A percentile compares a stretch with the other conserved stretches of the same genome.
These are phyloP conservation scores for Botrytis tulipae DNA, from an alignment of 2,329 filamentous ascomycete species.

Conservation along the genomic window DNA sequence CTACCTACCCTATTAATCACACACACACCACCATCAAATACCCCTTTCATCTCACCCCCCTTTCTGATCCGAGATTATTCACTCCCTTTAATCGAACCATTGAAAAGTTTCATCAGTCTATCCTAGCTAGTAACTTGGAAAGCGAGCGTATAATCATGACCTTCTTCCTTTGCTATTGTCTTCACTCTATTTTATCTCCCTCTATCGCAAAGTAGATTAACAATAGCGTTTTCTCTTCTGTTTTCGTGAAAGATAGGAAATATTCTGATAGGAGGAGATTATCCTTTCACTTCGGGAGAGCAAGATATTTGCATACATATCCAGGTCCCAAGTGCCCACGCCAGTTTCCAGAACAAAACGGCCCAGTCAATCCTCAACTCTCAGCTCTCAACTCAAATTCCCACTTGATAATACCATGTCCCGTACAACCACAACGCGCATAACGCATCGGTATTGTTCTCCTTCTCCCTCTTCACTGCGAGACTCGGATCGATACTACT, in stretches of 20 bases:
- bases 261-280: no score
- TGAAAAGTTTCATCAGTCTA: not conserved
- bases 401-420: not conserved
- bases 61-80: not conserved
- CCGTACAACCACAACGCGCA: not conserved
- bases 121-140: no score
- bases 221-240: not conserved
- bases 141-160: no score
- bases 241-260: fast-evolving
- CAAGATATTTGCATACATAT: not conserved
- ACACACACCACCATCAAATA: not conserved
- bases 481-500: not conserved
- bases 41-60: not conserved
- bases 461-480: no score
- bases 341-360: fast-evolving
- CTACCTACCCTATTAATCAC: no score
- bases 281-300: not conserved
- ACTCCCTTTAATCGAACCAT: not conserved
- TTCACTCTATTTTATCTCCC: not conserved
- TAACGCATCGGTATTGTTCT: not conserved
- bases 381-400: not conserved
- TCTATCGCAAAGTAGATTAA: not conserved
- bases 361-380: not conserved
- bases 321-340: not conserved
- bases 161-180: not conserved